These are phyloP conservation scores for Trametes coccinea DNA, from an alignment of 768 basidiomycete genomes.

Conservation along the genomic window DNA sequence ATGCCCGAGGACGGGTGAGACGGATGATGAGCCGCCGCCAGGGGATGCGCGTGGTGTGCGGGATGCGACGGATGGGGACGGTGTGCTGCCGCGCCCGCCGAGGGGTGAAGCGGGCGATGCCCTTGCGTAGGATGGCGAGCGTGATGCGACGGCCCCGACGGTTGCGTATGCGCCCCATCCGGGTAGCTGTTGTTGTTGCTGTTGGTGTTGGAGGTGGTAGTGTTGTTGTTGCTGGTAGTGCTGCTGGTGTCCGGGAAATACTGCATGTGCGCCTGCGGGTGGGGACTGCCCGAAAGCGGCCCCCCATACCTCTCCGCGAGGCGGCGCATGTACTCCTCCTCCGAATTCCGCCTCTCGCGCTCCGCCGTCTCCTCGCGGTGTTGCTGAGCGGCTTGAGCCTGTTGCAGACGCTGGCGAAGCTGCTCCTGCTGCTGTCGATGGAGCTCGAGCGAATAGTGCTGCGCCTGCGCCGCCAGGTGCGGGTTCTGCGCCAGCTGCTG, in stretches of 20 bases:
- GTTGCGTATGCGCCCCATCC: slow-evolving; percentile 36
- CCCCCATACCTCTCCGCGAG: slow-evolving; percentile 36
- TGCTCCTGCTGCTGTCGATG: slow-evolving; percentile 45
- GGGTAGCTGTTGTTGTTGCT: slow-evolving; percentile 29
- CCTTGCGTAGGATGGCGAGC: slow-evolving; percentile 29
- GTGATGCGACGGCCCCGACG: slow-evolving; percentile 28
- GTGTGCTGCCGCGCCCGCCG: not conserved
- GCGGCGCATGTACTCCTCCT: slow-evolving; percentile 41
- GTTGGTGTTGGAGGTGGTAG: slow-evolving; percentile 26
- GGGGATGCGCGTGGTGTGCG: slow-evolving; percentile 15
- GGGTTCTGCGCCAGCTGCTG: slow-evolving; percentile 19
- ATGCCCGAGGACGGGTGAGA: slow-evolving; percentile 8
- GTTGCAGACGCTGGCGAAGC: slow-evolving; percentile 34
- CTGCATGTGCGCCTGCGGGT: slow-evolving; percentile 31
- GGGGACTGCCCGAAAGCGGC: slow-evolving; percentile 25
- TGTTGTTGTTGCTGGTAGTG: slow-evolving; percentile 23
- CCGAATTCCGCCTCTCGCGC: slow-evolving; percentile 34
- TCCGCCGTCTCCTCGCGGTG: slow-evolving; percentile 37
- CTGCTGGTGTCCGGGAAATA: slow-evolving; percentile 28
- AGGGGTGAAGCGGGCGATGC: slow-evolving; percentile 23
- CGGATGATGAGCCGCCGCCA: slow-evolving; percentile 3
- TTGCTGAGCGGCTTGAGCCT: slow-evolving; percentile 41
- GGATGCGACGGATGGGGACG: slow-evolving; percentile 17
- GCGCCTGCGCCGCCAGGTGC: slow-evolving; percentile 24
- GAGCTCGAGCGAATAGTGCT: slow-evolving; percentile 51